Evolutionary conservation across 129 eudicot species (phyloP).

Genomic region (sunflower (Helianthus annuus)): HanXRQr2.0-SUNRISE NC_035439.2:145348209-145348708

Average conservation of each 20-base stretch:
- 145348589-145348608: slow-evolving; percentile 15
- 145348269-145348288: slow-evolving; percentile 57
- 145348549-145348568: slow-evolving; percentile 17
- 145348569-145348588: slow-evolving; percentile 17
- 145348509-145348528: slow-evolving; percentile 33
- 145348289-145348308: slow-evolving; percentile 69
- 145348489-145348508: slow-evolving; percentile 25
- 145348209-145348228: slow-evolving; percentile 63
- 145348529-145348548: slow-evolving; percentile 28
- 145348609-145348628: slow-evolving; percentile 21
- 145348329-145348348: slow-evolving; percentile 75
- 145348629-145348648: slow-evolving; percentile 26
- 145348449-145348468: slow-evolving; percentile 73
- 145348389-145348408: slow-evolving; percentile 51
- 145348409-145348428: slow-evolving; percentile 80
- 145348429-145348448: slow-evolving; percentile 64
- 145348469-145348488: slow-evolving; percentile 64
- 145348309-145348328: slow-evolving; percentile 73
- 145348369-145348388: slow-evolving; percentile 86
- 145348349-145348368: slow-evolving; percentile 63
- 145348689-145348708: no score
- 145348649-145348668: neutral
- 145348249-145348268: slow-evolving; percentile 80
- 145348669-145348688: neutral
- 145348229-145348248: slow-evolving; percentile 69